Base-by-base conservation (phyloP, 352 stramenopile genomes). In the Lagenidium sp. region DNA sequence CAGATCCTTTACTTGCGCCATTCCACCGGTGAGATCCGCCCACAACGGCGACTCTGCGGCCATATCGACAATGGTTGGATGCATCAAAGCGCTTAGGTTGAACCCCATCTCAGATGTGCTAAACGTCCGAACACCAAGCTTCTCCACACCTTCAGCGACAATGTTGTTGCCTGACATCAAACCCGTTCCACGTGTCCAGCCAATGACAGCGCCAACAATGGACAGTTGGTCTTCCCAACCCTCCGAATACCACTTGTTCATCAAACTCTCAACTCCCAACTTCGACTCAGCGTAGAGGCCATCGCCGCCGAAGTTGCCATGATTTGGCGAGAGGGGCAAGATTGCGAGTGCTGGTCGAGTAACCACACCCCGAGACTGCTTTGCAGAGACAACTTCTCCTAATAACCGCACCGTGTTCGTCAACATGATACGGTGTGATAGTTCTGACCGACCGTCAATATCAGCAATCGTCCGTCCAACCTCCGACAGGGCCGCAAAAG, bases 161-260 rank as follows among this genome's bases (percentile, higher is more conserved):
- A 90, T 64, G 46, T 95, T 92, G 60, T 95, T 95, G n/a, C 78
- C 70, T 20, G 65, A 73, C 83, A 95, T 95, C 19, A 95, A 70
- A 12, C 77, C 82, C 0, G 83, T 94, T 39, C 79, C 75, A 45
- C 83, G 79, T 12, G 80, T 93, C 83, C 82, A 95, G 22, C 83
- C 83, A 41, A 95, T 94, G 36, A 93, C 74, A 21, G 82, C 82
- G 35, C 81, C 78, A 3, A 86, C 71, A 24, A 94, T 68, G 37
- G 72, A 87, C 21, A 95, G 50, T 66, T 94, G 84, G 44, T 91
- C 76, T 19, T 75, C 65, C 83, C 83, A 95, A 44, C 69, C 75
- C 61, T 94, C 83, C 18, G 76, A 83, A 57, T 75, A 50, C 83
- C 83, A 94, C 60, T 94, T 94, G 59, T 73, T 70, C 63, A 92